phyloP scores from a whole-genome alignment of 75 land plant genomes.

The Larix kaempferi region DNA sequence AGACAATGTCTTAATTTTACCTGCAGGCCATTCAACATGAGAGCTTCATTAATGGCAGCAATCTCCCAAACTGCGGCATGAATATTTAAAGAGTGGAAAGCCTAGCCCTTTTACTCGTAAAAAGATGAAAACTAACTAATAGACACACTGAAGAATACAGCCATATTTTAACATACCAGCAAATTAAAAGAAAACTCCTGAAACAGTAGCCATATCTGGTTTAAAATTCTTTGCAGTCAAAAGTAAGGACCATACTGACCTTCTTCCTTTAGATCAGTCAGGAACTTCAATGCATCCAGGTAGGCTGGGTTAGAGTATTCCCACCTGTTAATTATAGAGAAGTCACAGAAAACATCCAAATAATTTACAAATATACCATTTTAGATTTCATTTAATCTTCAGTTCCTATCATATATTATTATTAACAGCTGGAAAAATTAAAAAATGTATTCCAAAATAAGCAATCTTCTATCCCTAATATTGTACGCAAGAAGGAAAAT shows the following conservation, averaged over 20 bases:
- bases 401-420: background rate
- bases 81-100: background rate
- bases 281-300: conserved; percentile 91
- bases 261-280: conserved; percentile 95
- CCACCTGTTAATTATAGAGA: conserved; percentile 57
- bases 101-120: background rate
- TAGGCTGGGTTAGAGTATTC: conserved; percentile 91
- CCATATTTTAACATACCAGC: background rate
- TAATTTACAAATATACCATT: background rate
- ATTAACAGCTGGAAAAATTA: background rate
- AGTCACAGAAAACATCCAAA: background rate
- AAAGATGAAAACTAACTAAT: background rate
- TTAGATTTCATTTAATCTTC: background rate
- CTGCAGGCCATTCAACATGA: conserved; percentile 37
- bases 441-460: background rate
- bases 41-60: background rate
- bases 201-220: background rate
- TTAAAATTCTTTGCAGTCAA: background rate
- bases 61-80: background rate
- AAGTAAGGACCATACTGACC: conserved; percentile 33
- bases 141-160: background rate
- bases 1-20: conserved; percentile 92
- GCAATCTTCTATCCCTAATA: background rate
- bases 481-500: background rate
- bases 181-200: background rate